These are phyloP conservation scores for Ceratocystis albifundus DNA, from an alignment of 2,329 filamentous ascomycete genomes.

Conservation along the genomic window DNA sequence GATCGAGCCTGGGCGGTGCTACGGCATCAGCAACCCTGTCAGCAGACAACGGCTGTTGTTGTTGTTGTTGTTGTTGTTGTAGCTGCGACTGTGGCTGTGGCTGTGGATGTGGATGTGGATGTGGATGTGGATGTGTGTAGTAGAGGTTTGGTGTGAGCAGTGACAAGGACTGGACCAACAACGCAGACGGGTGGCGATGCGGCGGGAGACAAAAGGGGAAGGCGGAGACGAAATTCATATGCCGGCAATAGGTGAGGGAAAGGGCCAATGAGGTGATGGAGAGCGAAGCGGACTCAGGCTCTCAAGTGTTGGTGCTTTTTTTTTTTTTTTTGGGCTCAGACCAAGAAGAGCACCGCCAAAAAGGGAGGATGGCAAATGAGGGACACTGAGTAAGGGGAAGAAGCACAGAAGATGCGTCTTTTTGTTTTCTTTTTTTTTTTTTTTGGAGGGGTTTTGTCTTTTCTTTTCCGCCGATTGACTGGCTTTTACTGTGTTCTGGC, in stretches of 20 bases:
- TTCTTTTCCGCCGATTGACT: not conserved
- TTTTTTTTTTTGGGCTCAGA: not conserved
- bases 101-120: no score
- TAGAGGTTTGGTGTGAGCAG: not conserved
- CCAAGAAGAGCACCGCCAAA: not conserved
- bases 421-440: no score
- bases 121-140: not conserved
- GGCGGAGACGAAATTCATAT: slow-evolving; percentile 7
- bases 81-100: not conserved
- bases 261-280: not conserved
- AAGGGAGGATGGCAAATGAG: no score
- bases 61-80: no score
- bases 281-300: not conserved
- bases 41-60: not conserved
- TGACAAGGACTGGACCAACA: slow-evolving; percentile 1
- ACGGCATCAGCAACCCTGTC: not conserved
- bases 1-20: not conserved
- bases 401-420: not conserved
- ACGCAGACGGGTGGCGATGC: not conserved
- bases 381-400: not conserved
- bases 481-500: no score
- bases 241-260: not conserved
- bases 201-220: slow-evolving; percentile 7
- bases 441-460: no score
- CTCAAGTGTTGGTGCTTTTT: not conserved